These are phyloP conservation scores for Hsuehochloa calcarea DNA, from an alignment of 176 grass and related monocot species.

Conservation along the genomic window DNA sequence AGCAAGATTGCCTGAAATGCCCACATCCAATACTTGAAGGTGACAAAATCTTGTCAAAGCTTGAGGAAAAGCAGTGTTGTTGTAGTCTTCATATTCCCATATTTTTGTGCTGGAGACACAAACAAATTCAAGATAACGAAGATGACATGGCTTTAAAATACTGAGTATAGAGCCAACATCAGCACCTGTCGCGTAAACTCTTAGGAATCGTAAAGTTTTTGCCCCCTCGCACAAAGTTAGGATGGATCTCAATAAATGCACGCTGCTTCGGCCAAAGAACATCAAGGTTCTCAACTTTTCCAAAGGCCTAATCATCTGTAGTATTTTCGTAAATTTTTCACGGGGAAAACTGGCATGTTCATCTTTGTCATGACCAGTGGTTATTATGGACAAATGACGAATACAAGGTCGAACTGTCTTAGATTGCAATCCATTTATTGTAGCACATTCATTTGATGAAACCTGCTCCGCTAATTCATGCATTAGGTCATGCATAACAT, in stretches of 20 bases:
- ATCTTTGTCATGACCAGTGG: not conserved
- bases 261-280: not conserved
- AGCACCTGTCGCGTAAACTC: not conserved
- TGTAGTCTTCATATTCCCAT: not conserved
- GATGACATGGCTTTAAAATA: not conserved
- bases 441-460: not conserved
- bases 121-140: slow-evolving; percentile 32
- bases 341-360: not conserved
- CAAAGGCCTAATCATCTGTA: not conserved
- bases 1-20: not conserved
- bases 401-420: not conserved
- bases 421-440: not conserved
- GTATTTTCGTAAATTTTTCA: not conserved
- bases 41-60: slow-evolving; percentile 19
- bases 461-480: slow-evolving; percentile 30
- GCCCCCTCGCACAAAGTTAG: not conserved
- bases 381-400: slow-evolving; percentile 30
- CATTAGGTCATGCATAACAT: slow-evolving; percentile 43
- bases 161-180: not conserved
- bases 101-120: not conserved
- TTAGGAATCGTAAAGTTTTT: not conserved
- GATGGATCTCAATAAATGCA: not conserved
- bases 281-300: slow-evolving; percentile 37
- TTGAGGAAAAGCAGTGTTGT: not conserved
- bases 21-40: slow-evolving; percentile 30